Percentiles rank a stretch among this genome's conserved stretches.
These are phyloP conservation scores for Aphanomyces euteiches DNA, from an alignment of 352 stramenopile genomes.

Conservation along the genomic window DNA sequence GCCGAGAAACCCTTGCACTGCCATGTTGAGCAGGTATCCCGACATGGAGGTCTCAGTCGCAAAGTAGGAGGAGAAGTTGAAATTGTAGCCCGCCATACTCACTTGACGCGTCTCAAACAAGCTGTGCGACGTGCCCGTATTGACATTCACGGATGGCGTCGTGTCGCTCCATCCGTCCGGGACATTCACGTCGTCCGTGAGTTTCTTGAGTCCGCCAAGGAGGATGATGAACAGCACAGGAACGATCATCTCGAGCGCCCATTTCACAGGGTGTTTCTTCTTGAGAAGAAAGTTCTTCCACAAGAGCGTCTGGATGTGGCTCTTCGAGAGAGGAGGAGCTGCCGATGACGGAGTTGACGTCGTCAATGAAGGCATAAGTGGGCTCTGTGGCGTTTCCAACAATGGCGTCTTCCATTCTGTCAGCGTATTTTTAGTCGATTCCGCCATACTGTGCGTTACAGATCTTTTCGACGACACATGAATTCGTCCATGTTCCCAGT, in stretches of 20 bases:
- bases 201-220: conserved; percentile 47
- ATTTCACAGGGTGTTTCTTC: conserved; percentile 53
- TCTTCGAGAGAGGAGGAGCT: not conserved
- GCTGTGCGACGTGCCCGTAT: conserved; percentile 34
- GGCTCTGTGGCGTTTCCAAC: too few species aligned
- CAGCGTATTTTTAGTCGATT: too few species aligned
- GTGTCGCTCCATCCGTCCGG: conserved; percentile 56
- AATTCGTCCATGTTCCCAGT: too few species aligned
- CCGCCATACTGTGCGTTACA: too few species aligned
- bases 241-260: conserved; percentile 51
- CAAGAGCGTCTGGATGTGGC: conserved; percentile 49
- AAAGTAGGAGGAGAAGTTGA: conserved; percentile 38
- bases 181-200: conserved; percentile 54
- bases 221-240: conserved; percentile 68
- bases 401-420: too few species aligned
- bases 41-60: conserved; percentile 49
- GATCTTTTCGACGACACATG: too few species aligned
- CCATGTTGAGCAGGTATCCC: conserved; percentile 50
- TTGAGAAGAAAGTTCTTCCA: conserved; percentile 78
- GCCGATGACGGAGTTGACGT: not conserved
- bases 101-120: conserved; percentile 13
- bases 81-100: not conserved
- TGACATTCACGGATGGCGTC: conserved; percentile 9
- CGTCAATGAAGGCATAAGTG: not conserved
- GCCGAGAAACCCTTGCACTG: conserved; percentile 36